Conservation (phyloP, 495 filamentous ascomycete genomes). For the Penicillium cataractarum region DNA sequence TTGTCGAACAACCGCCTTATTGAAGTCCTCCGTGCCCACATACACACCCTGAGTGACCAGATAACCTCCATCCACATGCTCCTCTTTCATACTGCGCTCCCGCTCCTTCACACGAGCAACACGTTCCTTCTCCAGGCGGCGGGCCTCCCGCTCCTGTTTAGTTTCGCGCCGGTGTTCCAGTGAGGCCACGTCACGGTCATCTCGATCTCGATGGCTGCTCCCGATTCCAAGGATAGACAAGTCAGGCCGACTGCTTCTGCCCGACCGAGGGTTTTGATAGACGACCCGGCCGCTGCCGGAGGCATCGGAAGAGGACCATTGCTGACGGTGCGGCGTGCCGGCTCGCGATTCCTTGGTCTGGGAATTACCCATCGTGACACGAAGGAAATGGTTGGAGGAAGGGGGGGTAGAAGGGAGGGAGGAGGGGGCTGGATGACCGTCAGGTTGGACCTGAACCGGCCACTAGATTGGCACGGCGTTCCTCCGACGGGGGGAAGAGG, state of each 20-base stretch:
- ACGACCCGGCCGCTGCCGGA: constrained; percentile 33
- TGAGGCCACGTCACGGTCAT: constrained; percentile 44
- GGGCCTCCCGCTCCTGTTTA: constrained; percentile 86
- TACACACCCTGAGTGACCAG: constrained; percentile 94
- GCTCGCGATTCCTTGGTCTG: constrained; percentile 62
- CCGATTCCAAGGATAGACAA: constrained; percentile 59
- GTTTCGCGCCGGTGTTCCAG: constrained; percentile 74
- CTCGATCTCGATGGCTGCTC: constrained; percentile 32
- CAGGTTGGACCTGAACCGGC: not conserved
- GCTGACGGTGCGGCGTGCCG: constrained; percentile 37
- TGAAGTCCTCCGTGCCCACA: constrained; percentile 90
- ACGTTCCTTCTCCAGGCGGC: constrained; percentile 82
- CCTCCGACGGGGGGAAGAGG: constrained; percentile 18
- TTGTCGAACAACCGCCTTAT: constrained; percentile 85
- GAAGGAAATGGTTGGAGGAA: constrained; percentile 6
- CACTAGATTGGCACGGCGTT: constrained; percentile 19
- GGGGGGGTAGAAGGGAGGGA: constrained; percentile 14
- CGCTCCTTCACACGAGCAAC: constrained; percentile 74
- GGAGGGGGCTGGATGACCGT: not conserved
- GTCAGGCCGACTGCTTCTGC: constrained; percentile 58
- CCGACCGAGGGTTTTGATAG: constrained; percentile 47
- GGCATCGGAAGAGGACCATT: constrained; percentile 43
- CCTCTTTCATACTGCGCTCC: constrained; percentile 90
- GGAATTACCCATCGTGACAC: constrained; percentile 58
- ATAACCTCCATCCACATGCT: constrained; percentile 92